Evolutionary conservation across 441 rosid genomes (phyloP), one percentile per base, ranked within the genome.

Genomic region (Erodium texanum): DNA sequence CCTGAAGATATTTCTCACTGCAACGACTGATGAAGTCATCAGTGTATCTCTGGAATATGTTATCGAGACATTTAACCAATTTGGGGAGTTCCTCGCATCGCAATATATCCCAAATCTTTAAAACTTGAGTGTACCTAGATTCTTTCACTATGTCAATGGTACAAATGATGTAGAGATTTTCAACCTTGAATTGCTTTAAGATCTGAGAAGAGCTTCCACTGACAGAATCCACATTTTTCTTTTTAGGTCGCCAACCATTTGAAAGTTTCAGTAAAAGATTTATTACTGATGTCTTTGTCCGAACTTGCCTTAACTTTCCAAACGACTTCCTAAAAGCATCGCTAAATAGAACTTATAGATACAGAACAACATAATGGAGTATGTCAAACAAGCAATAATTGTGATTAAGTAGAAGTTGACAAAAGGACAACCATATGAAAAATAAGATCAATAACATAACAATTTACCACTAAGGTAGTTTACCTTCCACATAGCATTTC

Each of bases 71-170:
- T 67, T 71, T 66, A 12, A 63, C 66, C 71, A 81, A 16, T 56
- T 45, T 72, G 0, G 58, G 71, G 11, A 68, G 65, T 52, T 78
- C 76, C 68, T 68, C 62, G 32, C 70, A 24, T 0, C 79, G 78
- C 68, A 81, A 58, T 38, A 85, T 52, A 67, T 81, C 89, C 85
- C 85, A 83, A 19, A 75, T 74, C 78, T 74, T 85, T 76, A 85
- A 66, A 19, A 76, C 77, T 76, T 81, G 87, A 2, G 19, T 65
- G 69, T 75, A 67, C 22, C 22, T 5, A 4, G 0, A 48, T 15
- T 80, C 82, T 70, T 79, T 80, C 34, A 43, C 54, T 2, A 83
- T 54, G 62, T 85, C 89, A 66, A 69, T 58, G 1, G 84, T 74
- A 62, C 81, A 79, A 7, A 82, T 4, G 16, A 80, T 48, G 23